A percentile compares a stretch with the other conserved stretches of the same genome.
Evolutionary conservation across 352 stramenopile species (phyloP).

Genomic region (Phytopythium delawarense): DNA sequence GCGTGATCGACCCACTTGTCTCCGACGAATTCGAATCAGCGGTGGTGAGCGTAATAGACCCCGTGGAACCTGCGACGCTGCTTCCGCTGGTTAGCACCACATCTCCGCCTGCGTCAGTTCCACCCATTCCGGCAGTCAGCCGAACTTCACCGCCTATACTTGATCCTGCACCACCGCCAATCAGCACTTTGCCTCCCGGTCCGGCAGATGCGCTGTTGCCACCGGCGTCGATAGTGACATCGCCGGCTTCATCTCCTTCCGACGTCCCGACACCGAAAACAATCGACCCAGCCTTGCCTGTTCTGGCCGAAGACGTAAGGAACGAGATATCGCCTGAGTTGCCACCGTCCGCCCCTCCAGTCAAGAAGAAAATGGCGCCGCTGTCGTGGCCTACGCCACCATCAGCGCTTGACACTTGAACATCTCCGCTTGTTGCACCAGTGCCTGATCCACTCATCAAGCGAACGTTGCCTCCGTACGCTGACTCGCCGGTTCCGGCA

Average conservation of each 20-base stretch:
- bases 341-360: constrained; percentile 22
- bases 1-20: constrained; percentile 22
- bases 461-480: constrained; percentile 19
- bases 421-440: constrained; percentile 24
- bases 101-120: constrained; percentile 13
- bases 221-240: constrained; percentile 10
- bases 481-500: constrained; percentile 17
- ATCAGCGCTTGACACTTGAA: constrained; percentile 23
- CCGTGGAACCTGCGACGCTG: constrained; percentile 17
- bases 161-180: constrained; percentile 14
- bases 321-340: constrained; percentile 30
- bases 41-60: constrained; percentile 20
- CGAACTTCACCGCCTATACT: constrained; percentile 14
- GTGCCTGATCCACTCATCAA: constrained; percentile 24
- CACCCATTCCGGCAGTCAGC: constrained; percentile 15
- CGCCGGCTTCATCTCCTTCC: constrained; percentile 8
- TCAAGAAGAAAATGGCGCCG: constrained; percentile 23
- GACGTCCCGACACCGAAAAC: constrained; percentile 19
- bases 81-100: constrained; percentile 20
- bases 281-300: constrained; percentile 21
- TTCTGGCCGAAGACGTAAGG: constrained; percentile 14
- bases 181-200: constrained; percentile 13
- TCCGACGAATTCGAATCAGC: constrained; percentile 18
- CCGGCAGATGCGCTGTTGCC: constrained; percentile 2
- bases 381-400: constrained; percentile 17